Base-by-base conservation (phyloP, 208 protist genomes). In the Trypanosoma cruzi region DNA sequence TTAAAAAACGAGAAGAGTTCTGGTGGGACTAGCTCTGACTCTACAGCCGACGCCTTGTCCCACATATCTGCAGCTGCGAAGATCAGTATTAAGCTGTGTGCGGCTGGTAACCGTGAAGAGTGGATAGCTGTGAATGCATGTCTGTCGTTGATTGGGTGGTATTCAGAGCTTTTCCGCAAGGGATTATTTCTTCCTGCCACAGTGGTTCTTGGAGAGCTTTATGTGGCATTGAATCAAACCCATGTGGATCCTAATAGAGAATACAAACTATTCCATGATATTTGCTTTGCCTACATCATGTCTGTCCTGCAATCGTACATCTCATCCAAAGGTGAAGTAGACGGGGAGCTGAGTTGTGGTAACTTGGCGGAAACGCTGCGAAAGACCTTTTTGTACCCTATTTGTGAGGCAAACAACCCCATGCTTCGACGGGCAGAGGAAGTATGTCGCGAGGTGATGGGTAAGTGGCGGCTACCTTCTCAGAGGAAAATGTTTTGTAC, bases 41-140 rank as follows among this genome's bases (percentile, higher is more conserved):
- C 32, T 40, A 64, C 56, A 54, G 18, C 40, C 34, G 64, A 58
- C 22, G 68, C 40, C 52, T 67, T 64, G 75, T 53, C 26, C 16
- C 66, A 71, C 32, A 75, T 77, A 26, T 65, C 64, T 11, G 28
- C 14, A 36, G 81, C 80, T 18, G 75, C 77, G 22, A 64, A 80
- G n/a, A 55, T 85, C 36, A 73, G 77, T 42, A 26, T 61, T 14
- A 61, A 64, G 37, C 73, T 88, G n/a, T 73, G 63, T 68, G 48
- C 58, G 6, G 28, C 73, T 26, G 80, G 81, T 28, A 79, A 79
- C 63, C 42, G 57, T 32, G 81, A 78, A 7, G 71, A 75, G 6
- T 90, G 76, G 75, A 69, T 95, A n/a, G 73, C 77, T 28, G 71
- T 88, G 10, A 92, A 90, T 67, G 85, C 86, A 6, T 89, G 82